Base-by-base conservation (phyloP, 2,329 filamentous ascomycete species). In the Sclerotinia spermophila region DNA sequence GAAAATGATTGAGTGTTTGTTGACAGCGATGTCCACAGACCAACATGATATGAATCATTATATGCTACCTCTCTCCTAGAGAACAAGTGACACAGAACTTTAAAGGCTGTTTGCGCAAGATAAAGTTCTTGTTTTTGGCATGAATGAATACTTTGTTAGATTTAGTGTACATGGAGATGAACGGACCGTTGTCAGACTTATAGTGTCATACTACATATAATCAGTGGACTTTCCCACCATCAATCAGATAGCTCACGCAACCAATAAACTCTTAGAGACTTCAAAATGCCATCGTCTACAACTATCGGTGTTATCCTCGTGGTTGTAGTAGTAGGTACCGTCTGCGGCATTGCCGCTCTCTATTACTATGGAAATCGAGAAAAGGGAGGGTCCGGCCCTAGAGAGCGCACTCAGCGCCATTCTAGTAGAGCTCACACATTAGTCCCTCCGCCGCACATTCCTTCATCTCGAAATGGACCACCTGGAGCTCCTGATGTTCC, bases 1-100 rank as follows among this genome's bases (percentile, higher is more conserved):
- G 4, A 33, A 62, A 21, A 48, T 45, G 30, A 7, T 45, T 5
- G 3, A 30, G 19, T 48, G 42, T 62, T 62, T 62, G 40, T 44
- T 62, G 7, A 33, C 19, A 48, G 33, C 8, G 6, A 17, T n/a
- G 21, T 62, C 42, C 45, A 33, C 0, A 35, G n/a, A 44, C 60
- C 60, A 62, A 35, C 60, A n/a, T 15, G 10, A 35, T 48, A 17
- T 62, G 60, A 64, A 64, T 64, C 60, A n/a, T 60, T 15, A 35
- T n/a, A 30, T 48, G 19, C 30, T 19, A 35, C 21, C 21, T 35
- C n/a, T 40, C 24, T 3, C 42, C 13, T 35, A 5, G 13, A 35
- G 21, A 24, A 19, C 30, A 48, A 35, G 21, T 11, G 15, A 35
- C 13, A 38, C 42, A 6, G n/a, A 19, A n/a, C 2, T n/a, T 35